Conservation (phyloP, 352 stramenopile species). For the Pythium biforme region DNA sequence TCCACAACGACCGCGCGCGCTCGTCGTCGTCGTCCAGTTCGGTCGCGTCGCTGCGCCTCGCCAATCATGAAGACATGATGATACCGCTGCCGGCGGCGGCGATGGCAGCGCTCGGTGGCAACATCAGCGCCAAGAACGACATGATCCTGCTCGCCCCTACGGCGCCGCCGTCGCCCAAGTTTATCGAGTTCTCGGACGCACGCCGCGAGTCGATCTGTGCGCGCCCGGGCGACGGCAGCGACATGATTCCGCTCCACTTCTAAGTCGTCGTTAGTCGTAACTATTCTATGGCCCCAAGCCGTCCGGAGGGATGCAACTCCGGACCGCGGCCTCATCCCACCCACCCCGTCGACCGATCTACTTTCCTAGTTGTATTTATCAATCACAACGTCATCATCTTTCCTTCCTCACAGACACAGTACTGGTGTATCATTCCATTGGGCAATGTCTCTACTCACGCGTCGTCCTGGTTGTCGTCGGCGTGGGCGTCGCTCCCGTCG, state of each 20-base stretch:
- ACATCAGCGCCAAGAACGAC: slow-evolving; percentile 3
- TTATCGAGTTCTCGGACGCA: slow-evolving; percentile 46
- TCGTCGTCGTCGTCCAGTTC: slow-evolving; percentile 4
- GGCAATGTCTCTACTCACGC: background rate
- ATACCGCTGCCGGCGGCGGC: slow-evolving; percentile 1
- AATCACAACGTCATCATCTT: slow-evolving; percentile 8
- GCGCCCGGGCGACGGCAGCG: slow-evolving; percentile 30
- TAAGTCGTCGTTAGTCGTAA: slow-evolving; percentile 3
- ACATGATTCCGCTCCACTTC: slow-evolving; percentile 63
- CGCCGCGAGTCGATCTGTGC: slow-evolving; percentile 33
- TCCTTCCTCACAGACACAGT: background rate
- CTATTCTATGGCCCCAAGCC: background rate
- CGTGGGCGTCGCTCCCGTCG: slow-evolving; percentile 12
- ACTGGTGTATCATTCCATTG: too few species aligned
- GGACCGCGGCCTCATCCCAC: background rate
- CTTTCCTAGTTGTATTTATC: slow-evolving; percentile 28
- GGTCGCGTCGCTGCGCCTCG: background rate
- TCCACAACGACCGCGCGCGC: background rate
- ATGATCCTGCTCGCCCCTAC: slow-evolving; percentile 28
- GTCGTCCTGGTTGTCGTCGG: slow-evolving; percentile 18
- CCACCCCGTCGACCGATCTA: background rate
- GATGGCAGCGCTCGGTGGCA: background rate
- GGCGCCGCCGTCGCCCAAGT: slow-evolving; percentile 28
- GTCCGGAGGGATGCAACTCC: slow-evolving; percentile 11
- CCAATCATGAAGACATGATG: slow-evolving; percentile 10